Base-by-base conservation (phyloP, 2,329 filamentous ascomycete genomes). In the Trichoderma harzianum region DNA sequence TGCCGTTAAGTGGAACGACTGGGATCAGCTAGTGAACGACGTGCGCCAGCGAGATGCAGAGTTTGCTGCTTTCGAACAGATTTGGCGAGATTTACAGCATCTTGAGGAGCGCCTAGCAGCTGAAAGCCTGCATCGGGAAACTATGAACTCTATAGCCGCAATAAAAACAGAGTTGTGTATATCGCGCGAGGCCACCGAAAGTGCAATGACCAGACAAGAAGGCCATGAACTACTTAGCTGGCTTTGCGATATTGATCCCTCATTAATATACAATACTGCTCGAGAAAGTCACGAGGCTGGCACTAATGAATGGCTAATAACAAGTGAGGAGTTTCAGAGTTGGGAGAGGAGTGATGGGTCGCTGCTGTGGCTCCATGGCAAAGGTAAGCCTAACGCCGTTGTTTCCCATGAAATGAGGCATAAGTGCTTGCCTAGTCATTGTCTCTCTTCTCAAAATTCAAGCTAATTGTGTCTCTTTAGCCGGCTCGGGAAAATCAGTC, bases 371-470 rank as follows among this genome's bases (percentile, higher is more conserved):
- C 43, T 47, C 2, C 43, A 47, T 47, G 43, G 43, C 3, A 47
- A 47, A 47, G 43, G 18, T 21, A 21, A 47, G n/a, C 1, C 2
- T 11, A 6, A 6, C 16, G 7, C 36, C 10, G 8, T 7, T 5
- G 5, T 8, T 7, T 39, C 14, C 2, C 14, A 39, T 16, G 3
- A 5, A 16, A 16, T 36, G 5, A 34, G 7, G 10, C 5, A 34
- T 34, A 34, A 12, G 11, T 12, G 2, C 11, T 3, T 12, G 2
- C 3, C 1, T 34, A 2, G 11, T 14, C 12, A 10, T n/a, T 1
- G 1, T n/a, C 8, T n/a, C 1, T 5, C 4, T 47, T 3, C 43
- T 12, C 8, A 21, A 4, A 2, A 1, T 1, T 47, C 3, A 11
- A 47, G 6, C 39, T 43, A 0, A 47, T 0, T 10, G 2, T 43